A percentile compares a stretch with the other conserved stretches of the same genome.
Conservation (phyloP, 345 rosid species). For the Hevea brasiliensis region DNA sequence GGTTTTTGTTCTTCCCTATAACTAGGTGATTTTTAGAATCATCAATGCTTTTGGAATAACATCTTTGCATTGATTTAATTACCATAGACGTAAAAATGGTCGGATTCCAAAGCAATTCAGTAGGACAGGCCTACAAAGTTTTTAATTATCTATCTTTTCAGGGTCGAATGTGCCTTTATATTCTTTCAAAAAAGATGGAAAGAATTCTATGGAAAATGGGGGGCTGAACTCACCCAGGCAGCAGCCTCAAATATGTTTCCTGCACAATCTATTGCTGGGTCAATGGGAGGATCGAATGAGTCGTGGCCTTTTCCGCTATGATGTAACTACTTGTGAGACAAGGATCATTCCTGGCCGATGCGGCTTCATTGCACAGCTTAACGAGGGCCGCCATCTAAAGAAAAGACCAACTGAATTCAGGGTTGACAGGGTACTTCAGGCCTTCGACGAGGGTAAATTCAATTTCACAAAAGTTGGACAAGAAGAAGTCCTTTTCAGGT, state of each 20-base stretch:
- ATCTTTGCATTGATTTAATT: no score
- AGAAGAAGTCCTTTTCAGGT: constrained; percentile 11
- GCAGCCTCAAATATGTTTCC: constrained; percentile 8
- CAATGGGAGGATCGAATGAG: constrained; percentile 21
- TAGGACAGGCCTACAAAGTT: not conserved
- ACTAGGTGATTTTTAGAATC: no score
- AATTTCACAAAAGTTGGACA: constrained; percentile 20
- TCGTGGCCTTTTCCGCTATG: constrained; percentile 22
- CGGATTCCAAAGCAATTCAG: no score
- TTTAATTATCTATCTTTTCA: not conserved
- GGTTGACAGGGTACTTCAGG: constrained; percentile 19
- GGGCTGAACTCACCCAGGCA: not conserved
- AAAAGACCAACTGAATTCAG: constrained; percentile 27
- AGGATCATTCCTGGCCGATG: constrained; percentile 15
- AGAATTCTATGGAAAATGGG: not conserved
- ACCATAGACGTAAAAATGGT: no score
- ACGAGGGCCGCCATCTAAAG: constrained; percentile 24
- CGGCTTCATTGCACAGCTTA: constrained; percentile 23
- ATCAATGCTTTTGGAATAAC: no score
- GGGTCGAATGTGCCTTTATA: constrained; percentile 5
- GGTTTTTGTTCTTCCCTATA: not conserved
- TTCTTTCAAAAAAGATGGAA: not conserved
- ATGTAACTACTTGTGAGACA: constrained; percentile 15
- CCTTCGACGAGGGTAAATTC: constrained; percentile 23
- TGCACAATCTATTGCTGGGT: constrained; percentile 14